Evolutionary conservation across 495 filamentous ascomycete species (phyloP).

Genomic region (Talaromyces thailandensis): DNA sequence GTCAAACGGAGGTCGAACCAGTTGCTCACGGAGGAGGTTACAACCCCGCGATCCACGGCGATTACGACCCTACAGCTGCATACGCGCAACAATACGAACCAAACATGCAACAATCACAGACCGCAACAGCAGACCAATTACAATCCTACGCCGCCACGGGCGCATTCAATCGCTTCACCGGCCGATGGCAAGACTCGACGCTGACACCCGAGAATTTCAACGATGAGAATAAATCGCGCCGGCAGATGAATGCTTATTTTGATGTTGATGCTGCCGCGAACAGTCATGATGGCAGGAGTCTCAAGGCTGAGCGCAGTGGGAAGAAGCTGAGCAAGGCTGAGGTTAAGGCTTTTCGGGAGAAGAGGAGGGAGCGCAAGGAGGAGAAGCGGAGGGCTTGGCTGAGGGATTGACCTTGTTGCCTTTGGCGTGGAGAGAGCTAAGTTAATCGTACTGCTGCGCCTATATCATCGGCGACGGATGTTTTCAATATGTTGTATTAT

Average conservation of each 20-base stretch:
- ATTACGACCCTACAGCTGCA: constrained; percentile 87
- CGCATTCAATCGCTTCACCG: constrained; percentile 88
- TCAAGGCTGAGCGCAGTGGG: constrained; percentile 83
- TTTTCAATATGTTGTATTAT: constrained; percentile 7
- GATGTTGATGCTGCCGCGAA: constrained; percentile 98
- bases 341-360: constrained; percentile 67
- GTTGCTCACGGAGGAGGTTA: constrained; percentile 57
- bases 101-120: constrained; percentile 22
- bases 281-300: constrained; percentile 78
- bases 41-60: constrained; percentile 90
- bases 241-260: constrained; percentile 93
- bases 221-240: constrained; percentile 78
- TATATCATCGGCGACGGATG: not conserved
- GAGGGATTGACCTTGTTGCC: constrained; percentile 62
- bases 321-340: constrained; percentile 83
- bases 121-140: constrained; percentile 19
- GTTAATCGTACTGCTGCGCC: not conserved
- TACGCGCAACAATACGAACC: constrained; percentile 61
- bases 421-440: too few relatives aligned
- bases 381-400: constrained; percentile 92
- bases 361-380: constrained; percentile 78
- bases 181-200: constrained; percentile 61
- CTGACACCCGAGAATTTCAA: constrained; percentile 67
- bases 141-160: constrained; percentile 56
- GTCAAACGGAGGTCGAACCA: constrained; percentile 13